Evolutionary conservation across 768 basidiomycete genomes (phyloP), one percentile per base, ranked within the genome.

Genomic region (Lactarius psammicola): DNA sequence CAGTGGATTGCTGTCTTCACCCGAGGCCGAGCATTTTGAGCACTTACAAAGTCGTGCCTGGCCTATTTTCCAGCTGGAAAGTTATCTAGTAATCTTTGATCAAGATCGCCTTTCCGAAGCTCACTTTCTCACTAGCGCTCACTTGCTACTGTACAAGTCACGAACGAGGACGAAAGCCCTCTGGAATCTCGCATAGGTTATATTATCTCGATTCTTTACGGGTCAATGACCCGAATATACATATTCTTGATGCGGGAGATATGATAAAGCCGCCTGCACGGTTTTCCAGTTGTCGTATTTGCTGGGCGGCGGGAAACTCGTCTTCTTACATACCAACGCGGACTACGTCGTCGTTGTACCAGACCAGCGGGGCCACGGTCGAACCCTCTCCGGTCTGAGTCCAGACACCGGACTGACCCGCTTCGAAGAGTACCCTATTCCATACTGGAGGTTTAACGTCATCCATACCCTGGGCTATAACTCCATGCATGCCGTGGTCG

Each of bases 391-490:
- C 31, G 60, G 38, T 31, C 54, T 59, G 68, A 57, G 38, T 36
- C 53, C 59, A 69, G 72, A 59, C 69, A 42, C 38, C n/a, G 71
- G 67, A 61, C 70, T 63, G 0, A 42, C 80, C 20, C 58, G 70
- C 18, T 87, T 78, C 65, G 78, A 81, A 1, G 84, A 86, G 64
- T 80, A 86, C 60, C 70, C 85, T 33, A 66, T 76, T 18, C 81
- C 83, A 0, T 88, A 78, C 71, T 79, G 82, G 30, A 73, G 80
- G 68, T 73, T 85, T 65, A 85, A 84, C 71, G 71, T 84, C 68
- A 70, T 84, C 2, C 78, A 78, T 59, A 77, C 81, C 0, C 78
- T 88, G 7, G 84, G 83, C 0, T 80, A 86, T 70, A 70, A 70
- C 2, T 75, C 76, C 3, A 84, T 77, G 0, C 75, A 78, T 13